Evolutionary conservation across 2,329 filamentous ascomycete genomes (phyloP).

Genomic region (Hyphodiscus sp.): DNA sequence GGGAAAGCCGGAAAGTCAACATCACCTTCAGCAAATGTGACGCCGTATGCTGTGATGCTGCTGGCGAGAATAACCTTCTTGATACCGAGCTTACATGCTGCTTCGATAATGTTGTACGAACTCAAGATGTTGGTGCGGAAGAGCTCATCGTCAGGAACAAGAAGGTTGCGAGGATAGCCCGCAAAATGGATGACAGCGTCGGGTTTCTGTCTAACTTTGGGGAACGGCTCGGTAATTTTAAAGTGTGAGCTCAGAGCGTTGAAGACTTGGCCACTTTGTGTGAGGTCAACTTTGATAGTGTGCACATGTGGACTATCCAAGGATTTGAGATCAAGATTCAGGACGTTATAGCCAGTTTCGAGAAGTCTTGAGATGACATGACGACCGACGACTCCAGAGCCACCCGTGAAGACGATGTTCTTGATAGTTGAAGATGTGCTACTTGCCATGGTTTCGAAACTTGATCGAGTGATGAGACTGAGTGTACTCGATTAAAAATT

Average conservation of each 20-base stretch:
- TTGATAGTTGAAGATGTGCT: no score
- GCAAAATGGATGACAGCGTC: slow-evolving; percentile 58
- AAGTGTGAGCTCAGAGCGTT: slow-evolving; percentile 51
- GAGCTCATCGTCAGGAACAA: slow-evolving; percentile 52
- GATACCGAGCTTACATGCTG: slow-evolving; percentile 51
- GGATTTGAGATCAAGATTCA: slow-evolving; percentile 21
- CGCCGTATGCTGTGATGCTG: slow-evolving; percentile 52
- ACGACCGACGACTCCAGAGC: not conserved
- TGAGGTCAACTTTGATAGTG: slow-evolving; percentile 49
- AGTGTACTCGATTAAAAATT: no score
- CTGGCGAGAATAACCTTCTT: slow-evolving; percentile 53
- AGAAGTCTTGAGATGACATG: slow-evolving; percentile 48
- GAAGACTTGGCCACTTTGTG: slow-evolving; percentile 48
- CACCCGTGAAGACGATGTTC: not conserved
- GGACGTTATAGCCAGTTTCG: slow-evolving; percentile 42
- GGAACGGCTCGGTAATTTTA: slow-evolving; percentile 38
- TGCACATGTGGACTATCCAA: slow-evolving; percentile 32
- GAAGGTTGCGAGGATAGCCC: slow-evolving; percentile 50
- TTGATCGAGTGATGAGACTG: no score
- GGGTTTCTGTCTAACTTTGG: slow-evolving; percentile 31
- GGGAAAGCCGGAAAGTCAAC: slow-evolving; percentile 49
- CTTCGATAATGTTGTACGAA: slow-evolving; percentile 56
- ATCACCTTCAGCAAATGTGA: slow-evolving; percentile 49
- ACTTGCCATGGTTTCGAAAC: no score
- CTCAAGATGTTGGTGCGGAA: slow-evolving; percentile 47